Evolutionary conservation across 139 green algal species (phyloP).

Genomic region (Pleodorina starrii): DNA sequence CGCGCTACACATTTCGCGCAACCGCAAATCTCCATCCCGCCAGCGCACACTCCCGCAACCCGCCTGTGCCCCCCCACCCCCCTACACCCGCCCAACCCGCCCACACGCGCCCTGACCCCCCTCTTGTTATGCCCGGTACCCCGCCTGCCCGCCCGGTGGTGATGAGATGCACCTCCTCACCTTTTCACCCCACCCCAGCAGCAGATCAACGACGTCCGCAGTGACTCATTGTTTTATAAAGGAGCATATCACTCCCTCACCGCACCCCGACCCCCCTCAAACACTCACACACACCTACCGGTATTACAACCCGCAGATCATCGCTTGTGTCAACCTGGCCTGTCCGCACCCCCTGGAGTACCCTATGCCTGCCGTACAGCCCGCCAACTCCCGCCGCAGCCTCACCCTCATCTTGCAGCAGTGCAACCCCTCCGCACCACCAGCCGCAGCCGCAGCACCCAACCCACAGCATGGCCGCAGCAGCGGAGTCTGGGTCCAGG

Average conservation of each 20-base stretch:
- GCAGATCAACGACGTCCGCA: too few species aligned
- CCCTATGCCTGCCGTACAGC: not conserved
- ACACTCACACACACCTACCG: not conserved
- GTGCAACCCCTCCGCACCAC: not conserved
- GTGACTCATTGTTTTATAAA: too few species aligned
- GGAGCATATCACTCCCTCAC: not conserved
- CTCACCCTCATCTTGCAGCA: conserved; percentile 26
- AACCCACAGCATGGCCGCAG: not conserved
- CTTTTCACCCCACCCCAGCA: too few species aligned
- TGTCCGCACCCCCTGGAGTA: conserved; percentile 35
- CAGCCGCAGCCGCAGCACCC: not conserved
- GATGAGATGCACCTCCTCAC: too few species aligned
- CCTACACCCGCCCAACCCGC: too few species aligned
- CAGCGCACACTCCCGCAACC: too few species aligned
- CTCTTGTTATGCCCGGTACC: too few species aligned
- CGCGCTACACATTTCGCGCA: too few species aligned
- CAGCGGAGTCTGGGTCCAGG: not conserved
- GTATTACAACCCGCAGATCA: not conserved
- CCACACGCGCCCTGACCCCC: too few species aligned
- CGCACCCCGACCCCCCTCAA: not conserved
- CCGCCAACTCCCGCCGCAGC: conserved; percentile 5
- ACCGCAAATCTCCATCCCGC: too few species aligned
- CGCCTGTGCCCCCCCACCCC: too few species aligned
- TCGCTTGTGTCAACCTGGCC: conserved; percentile 43
- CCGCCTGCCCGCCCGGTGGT: too few species aligned